Conservation (phyloP, 192 early-diverging fungal species). For the Mortierella alpina region DNA sequence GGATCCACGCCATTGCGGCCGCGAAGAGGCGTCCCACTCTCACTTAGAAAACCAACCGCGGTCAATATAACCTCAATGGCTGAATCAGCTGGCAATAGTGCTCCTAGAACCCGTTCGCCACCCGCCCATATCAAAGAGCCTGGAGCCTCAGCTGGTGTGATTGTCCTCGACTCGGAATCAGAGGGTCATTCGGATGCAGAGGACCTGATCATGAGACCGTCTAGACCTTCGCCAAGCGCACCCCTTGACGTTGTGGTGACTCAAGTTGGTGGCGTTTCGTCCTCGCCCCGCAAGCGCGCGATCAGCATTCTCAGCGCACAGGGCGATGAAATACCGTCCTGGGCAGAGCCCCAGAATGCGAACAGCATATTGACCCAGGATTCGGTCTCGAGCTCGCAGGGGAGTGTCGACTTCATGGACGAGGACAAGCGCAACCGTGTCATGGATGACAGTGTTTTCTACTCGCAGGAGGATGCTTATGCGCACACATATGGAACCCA, state of each 20-base stretch:
- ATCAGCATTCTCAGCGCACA: too few relatives aligned
- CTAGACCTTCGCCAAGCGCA: not conserved
- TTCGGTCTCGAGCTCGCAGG: constrained; percentile 14
- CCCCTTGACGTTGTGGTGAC: not conserved
- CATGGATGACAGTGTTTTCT: not conserved
- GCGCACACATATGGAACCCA: not conserved
- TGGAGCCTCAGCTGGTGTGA: not conserved
- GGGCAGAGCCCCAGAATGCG: not conserved
- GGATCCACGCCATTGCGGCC: not conserved
- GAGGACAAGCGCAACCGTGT: not conserved
- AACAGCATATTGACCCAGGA: constrained; percentile 2
- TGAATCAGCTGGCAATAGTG: too few relatives aligned
- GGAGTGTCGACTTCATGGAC: constrained; percentile 5
- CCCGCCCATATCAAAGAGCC: too few relatives aligned
- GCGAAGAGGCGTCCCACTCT: not conserved
- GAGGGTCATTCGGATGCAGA: constrained; percentile 10
- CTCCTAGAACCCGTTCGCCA: too few relatives aligned
- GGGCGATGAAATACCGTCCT: not conserved
- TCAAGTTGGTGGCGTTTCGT: constrained; percentile 16
- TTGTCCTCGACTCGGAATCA: constrained; percentile 31
- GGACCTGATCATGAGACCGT: too few relatives aligned
- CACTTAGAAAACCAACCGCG: not conserved
- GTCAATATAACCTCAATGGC: too few relatives aligned
- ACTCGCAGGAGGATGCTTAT: too few relatives aligned
- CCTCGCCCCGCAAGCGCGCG: not conserved